A percentile compares a stretch with the other conserved stretches of the same genome.
Conservation (phyloP, 2,329 filamentous ascomycete genomes). For the Akanthomyces uredinophilus region DNA sequence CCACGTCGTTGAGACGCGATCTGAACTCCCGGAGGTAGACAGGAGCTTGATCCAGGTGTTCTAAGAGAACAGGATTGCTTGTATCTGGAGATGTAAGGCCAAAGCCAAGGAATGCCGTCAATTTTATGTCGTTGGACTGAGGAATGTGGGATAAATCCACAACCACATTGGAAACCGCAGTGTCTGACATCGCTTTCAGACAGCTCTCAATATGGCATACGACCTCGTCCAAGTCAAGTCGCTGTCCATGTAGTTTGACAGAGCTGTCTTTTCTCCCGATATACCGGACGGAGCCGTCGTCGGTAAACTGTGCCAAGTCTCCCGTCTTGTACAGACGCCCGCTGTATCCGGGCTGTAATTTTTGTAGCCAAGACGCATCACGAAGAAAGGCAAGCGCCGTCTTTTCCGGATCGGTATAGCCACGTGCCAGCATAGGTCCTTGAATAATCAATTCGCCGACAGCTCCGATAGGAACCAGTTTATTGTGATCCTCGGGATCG, state of each 20-base stretch:
- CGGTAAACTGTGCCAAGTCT: slow-evolving; percentile 38
- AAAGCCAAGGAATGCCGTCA: not conserved
- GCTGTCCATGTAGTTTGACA: slow-evolving; percentile 50
- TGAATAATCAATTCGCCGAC: slow-evolving; percentile 20
- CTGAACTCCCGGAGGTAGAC: not conserved
- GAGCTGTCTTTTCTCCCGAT: slow-evolving; percentile 49
- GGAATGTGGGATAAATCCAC: not conserved
- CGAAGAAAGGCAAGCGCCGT: slow-evolving; percentile 21
- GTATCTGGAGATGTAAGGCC: not conserved
- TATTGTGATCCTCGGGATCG: slow-evolving; percentile 7
- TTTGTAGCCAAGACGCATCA: not conserved
- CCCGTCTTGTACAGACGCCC: slow-evolving; percentile 40
- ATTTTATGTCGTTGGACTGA: not conserved
- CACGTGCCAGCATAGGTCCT: slow-evolving; percentile 15
- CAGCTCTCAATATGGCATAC: slow-evolving; percentile 13
- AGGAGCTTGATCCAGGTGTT: not conserved
- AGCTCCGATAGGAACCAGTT: slow-evolving; percentile 15
- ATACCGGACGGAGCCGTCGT: slow-evolving; percentile 31
- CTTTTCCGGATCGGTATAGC: slow-evolving; percentile 15
- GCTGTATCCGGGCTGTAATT: not conserved
- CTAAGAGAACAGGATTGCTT: not conserved
- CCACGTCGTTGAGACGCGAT: not conserved
- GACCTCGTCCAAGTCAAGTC: slow-evolving; percentile 38
- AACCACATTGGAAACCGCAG: not conserved
- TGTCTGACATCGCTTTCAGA: not conserved